phyloP scores from a whole-genome alignment of 73 alveolate genomes.

The Paramecium primaurelia region DNA sequence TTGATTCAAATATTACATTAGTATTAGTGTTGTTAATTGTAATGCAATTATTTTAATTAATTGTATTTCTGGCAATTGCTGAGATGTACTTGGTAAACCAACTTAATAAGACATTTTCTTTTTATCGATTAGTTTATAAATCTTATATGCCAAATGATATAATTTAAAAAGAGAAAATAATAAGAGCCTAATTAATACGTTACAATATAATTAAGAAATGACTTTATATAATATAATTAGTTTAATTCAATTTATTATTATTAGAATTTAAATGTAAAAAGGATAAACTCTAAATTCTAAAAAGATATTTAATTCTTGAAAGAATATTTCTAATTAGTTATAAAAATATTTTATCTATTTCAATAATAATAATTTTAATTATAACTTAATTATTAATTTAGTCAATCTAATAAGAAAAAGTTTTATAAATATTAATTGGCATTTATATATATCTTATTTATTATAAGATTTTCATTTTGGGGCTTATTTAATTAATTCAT shows the following conservation, averaged over 20 bases:
- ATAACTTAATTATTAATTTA: too few relatives aligned
- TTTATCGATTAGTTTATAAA: conserved; percentile 21
- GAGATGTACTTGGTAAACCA: conserved; percentile 20
- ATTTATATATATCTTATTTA: background rate
- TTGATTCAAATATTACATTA: background rate
- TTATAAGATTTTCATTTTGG: background rate
- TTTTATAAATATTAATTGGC: background rate
- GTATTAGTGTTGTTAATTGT: background rate
- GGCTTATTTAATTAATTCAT: conserved; percentile 39
- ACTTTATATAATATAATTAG: background rate
- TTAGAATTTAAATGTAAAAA: too few relatives aligned
- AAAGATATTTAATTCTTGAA: too few relatives aligned
- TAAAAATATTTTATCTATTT: too few relatives aligned
- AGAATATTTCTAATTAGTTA: too few relatives aligned
- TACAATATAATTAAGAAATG: conserved; percentile 34
- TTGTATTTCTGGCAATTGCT: conserved; percentile 18
- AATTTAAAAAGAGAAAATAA: conserved; percentile 27
- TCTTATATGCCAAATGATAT: conserved; percentile 43
- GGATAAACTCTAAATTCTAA: too few relatives aligned
- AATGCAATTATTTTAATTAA: background rate
- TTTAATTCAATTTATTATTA: too few relatives aligned
- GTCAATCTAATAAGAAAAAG: background rate
- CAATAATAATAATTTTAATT: too few relatives aligned
- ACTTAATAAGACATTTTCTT: conserved; percentile 2
- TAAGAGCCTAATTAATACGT: conserved; percentile 38